phyloP scores from a whole-genome alignment of 345 rosid species.

The Pugionium dolabratum region DNA sequence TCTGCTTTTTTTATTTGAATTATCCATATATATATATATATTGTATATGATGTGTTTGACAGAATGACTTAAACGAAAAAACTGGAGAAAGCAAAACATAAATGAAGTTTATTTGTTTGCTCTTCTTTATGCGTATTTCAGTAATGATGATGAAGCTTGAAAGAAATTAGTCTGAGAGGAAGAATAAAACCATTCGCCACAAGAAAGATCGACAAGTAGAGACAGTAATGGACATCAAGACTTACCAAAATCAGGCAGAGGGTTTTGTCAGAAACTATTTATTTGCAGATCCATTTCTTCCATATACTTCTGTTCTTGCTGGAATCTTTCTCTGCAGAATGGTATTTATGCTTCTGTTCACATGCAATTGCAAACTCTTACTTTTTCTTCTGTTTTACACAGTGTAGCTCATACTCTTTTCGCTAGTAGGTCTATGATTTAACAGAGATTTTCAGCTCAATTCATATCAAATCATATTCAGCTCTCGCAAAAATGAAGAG shows the following conservation, averaged over 20 bases:
- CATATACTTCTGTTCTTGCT: conserved; percentile 70
- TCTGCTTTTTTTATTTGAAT: not conserved
- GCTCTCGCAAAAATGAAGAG: conserved; percentile 62
- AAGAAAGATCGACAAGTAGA: conserved; percentile 12
- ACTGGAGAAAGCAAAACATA: not conserved
- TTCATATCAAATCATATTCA: conserved; percentile 59
- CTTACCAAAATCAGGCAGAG: conserved; percentile 71
- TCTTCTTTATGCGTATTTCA: not conserved
- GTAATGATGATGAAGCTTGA: conserved; percentile 26
- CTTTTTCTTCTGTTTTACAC: not conserved
- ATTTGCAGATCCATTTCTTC: conserved; percentile 62
- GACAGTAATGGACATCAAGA: conserved; percentile 54
- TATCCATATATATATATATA: not conserved
- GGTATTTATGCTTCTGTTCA: conserved; percentile 48
- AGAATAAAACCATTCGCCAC: conserved; percentile 8
- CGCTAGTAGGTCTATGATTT: conserved; percentile 66
- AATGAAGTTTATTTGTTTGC: conserved; percentile 1
- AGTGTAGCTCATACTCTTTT: not conserved
- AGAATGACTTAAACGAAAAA: conserved; percentile 6
- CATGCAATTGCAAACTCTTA: not conserved
- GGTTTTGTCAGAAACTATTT: conserved; percentile 60
- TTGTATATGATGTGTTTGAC: not conserved
- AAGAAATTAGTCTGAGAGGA: conserved; percentile 17
- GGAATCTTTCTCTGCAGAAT: conserved; percentile 79
- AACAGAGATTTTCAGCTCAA: conserved; percentile 54